Evolutionary conservation across 352 stramenopile species (phyloP).

Genomic region (Pythium aquatile): DNA sequence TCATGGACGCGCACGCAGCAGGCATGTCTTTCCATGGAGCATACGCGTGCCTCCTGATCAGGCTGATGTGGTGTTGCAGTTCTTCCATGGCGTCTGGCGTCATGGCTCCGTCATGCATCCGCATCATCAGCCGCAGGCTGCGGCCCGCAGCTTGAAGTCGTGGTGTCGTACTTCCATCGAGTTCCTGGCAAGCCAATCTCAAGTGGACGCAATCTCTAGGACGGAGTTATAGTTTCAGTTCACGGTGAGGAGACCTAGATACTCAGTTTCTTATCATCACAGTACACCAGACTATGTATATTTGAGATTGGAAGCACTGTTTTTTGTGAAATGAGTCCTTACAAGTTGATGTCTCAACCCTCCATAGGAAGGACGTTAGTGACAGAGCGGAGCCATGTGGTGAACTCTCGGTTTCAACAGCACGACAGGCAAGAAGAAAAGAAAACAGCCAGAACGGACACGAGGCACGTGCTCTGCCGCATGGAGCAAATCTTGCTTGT

Average conservation of each 20-base stretch:
- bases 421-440: slow-evolving; percentile 9
- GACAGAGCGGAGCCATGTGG: slow-evolving; percentile 20
- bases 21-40: slow-evolving; percentile 14
- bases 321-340: neutral
- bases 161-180: neutral
- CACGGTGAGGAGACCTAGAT: neutral
- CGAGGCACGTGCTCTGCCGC: slow-evolving; percentile 7
- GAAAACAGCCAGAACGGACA: slow-evolving; percentile 24
- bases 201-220: slow-evolving; percentile 4
- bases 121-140: neutral
- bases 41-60: neutral
- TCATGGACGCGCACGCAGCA: neutral
- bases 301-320: neutral
- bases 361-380: slow-evolving; percentile 2
- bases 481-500: neutral
- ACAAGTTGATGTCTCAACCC: slow-evolving; percentile 16
- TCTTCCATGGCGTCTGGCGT: slow-evolving; percentile 24
- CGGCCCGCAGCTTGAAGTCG: neutral
- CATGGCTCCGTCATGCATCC: slow-evolving; percentile 1
- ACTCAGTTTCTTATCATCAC: neutral
- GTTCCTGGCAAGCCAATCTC: neutral
- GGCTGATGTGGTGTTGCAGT: slow-evolving; percentile 1
- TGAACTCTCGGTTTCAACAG: neutral
- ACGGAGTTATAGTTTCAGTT: slow-evolving; percentile 18
- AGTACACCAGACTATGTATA: neutral